Evolutionary conservation across 2,329 filamentous ascomycete genomes (phyloP), one percentile per base, ranked within the genome.

Genomic region (Claviceps quebecensis): DNA sequence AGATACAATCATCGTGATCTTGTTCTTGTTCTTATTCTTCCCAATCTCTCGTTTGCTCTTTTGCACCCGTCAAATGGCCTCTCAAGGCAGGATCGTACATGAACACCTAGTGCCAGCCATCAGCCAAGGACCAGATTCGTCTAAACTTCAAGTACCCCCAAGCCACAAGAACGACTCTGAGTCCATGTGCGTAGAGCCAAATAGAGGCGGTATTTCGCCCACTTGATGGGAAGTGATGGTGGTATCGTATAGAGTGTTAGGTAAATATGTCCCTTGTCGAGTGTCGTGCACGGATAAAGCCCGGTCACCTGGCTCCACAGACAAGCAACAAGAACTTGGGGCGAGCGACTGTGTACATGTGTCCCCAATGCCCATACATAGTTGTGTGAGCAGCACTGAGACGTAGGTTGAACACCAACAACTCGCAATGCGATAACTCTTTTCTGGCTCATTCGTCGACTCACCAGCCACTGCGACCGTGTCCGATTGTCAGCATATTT

Each of bases 281-380:
- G 5, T 5, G 23, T 26, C 23, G 23, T 26, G 43, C 14, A 6
- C 53, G 53, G 53, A 17, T 49, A 53, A 55, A 55, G 22, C 26
- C 49, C 53, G 53, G 53, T 29, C 44, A 13, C n/a, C 4, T 29
- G 8, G 26, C 26, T 9, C 26, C 26, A 26, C 23, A 26, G 23
- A 26, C 23, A 26, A 26, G 23, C 41, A 44, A 17, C 41, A 26
- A 26, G 41, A 19, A 19, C 41, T 13, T 11, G 8, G 16, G 23
- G 5, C 23, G 23, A 23, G 23, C 23, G 23, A 26, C 23, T 26
- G n/a, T 40, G 39, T 40, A 40, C 39, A 41, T 41, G 40, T 43
- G 40, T 43, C 40, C 40, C 40, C 6, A n/a, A n/a, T n/a, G n/a
- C n/a, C n/a, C n/a, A n/a, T n/a, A n/a, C n/a, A 41, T 41, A 19